Base-by-base conservation (phyloP, 1,139 yeast species). In the Candida freyschussii region DNA sequence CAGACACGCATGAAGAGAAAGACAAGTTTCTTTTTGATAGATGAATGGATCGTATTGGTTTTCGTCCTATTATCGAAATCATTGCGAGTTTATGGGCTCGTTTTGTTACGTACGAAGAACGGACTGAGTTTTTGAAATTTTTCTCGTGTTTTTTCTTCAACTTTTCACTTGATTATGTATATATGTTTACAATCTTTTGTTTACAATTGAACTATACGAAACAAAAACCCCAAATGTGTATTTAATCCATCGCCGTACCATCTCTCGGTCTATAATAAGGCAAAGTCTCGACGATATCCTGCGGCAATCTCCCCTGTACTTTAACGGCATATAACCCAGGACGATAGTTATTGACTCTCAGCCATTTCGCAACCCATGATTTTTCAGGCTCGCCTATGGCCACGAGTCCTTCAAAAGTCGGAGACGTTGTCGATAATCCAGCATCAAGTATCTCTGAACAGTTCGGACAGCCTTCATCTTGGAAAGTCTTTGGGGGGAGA, bases 311-410 rank as follows among this genome's bases (percentile, higher is more conserved):
- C 21, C 99, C 99, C 49, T 79, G 83, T 7, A 91, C 91, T 53
- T 91, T 85, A 28, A 89, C 94, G 1, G 98, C 98, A 53, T 91
- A 85, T 48, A 91, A 59, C 0, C 98, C 99, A 1, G 94, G 83
- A 19, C 78, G 81, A 55, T 87, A 87, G 17, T 86, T 81, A 51
- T 86, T 95, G 17, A 91, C 82, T 60, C 96, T 77, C 39, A 91
- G 67, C 99, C 99, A 91, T 53, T 86, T 75, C 15, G 96, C 96
- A 20, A 87, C 97, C 99, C 99, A 91, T 3, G 96, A 86, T 25
- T 72, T 76, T 34, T 76, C 76, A 29, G 91, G 89, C 39, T 82
- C 87, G 33, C 95, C 87, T 44, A 87, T 70, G 1, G 97, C 96
- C 9, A 91, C 95, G 28, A 84, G 67, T 0, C 99, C 99, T 63